A percentile compares a stretch with the other conserved stretches of the same genome.
Conservation (phyloP, 257 asterid genomes). For the Voacanga thouarsii region DNA sequence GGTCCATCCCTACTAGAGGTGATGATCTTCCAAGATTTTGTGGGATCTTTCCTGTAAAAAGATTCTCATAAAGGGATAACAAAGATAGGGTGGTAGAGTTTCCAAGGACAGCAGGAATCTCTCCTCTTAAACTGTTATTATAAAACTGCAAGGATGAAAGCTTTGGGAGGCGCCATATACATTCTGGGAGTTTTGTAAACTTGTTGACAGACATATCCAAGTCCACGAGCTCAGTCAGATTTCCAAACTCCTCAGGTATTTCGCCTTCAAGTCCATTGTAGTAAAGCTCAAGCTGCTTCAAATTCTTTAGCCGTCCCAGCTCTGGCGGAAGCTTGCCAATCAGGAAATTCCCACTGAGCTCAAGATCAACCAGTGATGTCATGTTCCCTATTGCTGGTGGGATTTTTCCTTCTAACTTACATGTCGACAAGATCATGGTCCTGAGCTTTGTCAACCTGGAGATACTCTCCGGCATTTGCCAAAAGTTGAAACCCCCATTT, state of each 20-base stretch:
- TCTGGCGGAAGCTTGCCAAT: conserved; percentile 62
- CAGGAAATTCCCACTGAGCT: conserved; percentile 62
- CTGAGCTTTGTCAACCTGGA: conserved; percentile 39
- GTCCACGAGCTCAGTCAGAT: conserved; percentile 49
- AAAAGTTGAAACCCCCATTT: conserved; percentile 38
- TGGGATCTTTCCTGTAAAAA: conserved; percentile 69
- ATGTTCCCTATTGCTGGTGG: conserved; percentile 54
- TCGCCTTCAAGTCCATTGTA: conserved; percentile 71
- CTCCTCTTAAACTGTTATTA: conserved; percentile 66
- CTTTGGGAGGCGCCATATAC: conserved; percentile 67
- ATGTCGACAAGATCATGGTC: conserved; percentile 50
- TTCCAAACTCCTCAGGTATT: conserved; percentile 75
- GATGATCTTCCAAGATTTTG: conserved; percentile 58
- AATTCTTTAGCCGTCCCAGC: conserved; percentile 48
- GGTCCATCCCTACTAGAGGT: conserved; percentile 54
- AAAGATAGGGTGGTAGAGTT: conserved; percentile 56
- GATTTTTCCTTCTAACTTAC: conserved; percentile 58
- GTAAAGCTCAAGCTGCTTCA: conserved; percentile 75
- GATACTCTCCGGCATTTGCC: conserved; percentile 59
- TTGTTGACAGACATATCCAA: conserved; percentile 77
- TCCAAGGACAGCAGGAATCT: conserved; percentile 55
- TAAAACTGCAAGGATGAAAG: conserved; percentile 62
- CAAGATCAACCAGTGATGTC: conserved; percentile 75
- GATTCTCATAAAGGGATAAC: conserved; percentile 70
- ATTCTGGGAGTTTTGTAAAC: conserved; percentile 50